A percentile compares a stretch with the other conserved stretches of the same genome.
Conservation (phyloP, 371 early-diverging fungal species). For the Antonospora locustae region DNA sequence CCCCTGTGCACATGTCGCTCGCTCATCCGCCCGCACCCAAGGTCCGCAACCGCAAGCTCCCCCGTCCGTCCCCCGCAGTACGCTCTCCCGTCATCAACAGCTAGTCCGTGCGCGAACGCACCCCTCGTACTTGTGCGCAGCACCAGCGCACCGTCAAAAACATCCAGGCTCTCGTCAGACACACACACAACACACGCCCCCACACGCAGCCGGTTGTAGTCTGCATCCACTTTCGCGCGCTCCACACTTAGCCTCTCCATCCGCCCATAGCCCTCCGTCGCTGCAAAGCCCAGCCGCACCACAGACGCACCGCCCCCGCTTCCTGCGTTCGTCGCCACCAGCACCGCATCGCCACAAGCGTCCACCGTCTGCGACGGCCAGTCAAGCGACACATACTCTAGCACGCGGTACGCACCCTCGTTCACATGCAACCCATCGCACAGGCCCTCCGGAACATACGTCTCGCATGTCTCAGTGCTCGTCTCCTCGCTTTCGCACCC, state of each 20-base stretch:
- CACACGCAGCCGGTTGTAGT: not conserved
- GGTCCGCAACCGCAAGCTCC: conserved; percentile 1
- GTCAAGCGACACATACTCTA: conserved; percentile 43
- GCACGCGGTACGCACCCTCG: conserved; percentile 30
- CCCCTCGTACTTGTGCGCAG: conserved; percentile 4
- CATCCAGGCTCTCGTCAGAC: conserved; percentile 21
- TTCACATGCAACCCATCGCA: conserved; percentile 42
- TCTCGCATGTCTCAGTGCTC: too few relatives aligned
- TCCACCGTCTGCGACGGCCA: conserved; percentile 48
- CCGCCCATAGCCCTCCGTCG: not conserved
- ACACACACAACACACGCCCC: conserved; percentile 4
- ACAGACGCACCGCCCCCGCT: too few relatives aligned
- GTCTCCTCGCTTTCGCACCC: too few relatives aligned
- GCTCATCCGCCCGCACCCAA: conserved; percentile 1
- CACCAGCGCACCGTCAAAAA: conserved; percentile 15
- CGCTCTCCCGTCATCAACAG: not conserved
- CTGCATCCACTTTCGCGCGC: not conserved
- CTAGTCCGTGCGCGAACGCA: conserved; percentile 34
- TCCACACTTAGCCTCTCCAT: not conserved
- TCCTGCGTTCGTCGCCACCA: conserved; percentile 39
- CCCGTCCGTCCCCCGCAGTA: conserved; percentile 6
- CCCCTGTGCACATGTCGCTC: conserved; percentile 13
- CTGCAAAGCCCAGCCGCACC: not conserved
- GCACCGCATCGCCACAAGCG: conserved; percentile 1
- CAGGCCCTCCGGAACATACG: too few relatives aligned